Conservation (phyloP, 2,329 filamentous ascomycete species). For the Aureobasidium lini region DNA sequence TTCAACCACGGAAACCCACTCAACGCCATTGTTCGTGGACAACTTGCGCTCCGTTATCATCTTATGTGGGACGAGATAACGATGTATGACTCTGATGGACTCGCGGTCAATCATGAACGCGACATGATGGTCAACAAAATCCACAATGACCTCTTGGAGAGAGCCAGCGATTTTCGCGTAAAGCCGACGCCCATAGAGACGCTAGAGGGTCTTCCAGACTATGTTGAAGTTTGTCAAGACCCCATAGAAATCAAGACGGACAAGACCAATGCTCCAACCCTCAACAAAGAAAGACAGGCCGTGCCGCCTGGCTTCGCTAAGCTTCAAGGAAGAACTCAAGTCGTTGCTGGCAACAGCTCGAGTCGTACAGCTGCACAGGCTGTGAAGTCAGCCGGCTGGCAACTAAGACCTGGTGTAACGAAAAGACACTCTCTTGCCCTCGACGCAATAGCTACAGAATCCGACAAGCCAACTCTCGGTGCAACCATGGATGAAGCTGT, state of each 20-base stretch:
- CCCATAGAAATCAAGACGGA: slow-evolving; percentile 36
- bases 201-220: slow-evolving; percentile 71
- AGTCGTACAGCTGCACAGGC: slow-evolving; percentile 69
- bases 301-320: slow-evolving; percentile 44
- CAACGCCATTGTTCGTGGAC: slow-evolving; percentile 82
- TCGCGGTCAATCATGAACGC: slow-evolving; percentile 66
- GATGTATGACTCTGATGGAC: slow-evolving; percentile 78
- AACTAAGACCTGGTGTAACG: slow-evolving; percentile 54
- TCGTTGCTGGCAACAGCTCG: slow-evolving; percentile 60
- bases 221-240: slow-evolving; percentile 79
- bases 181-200: slow-evolving; percentile 62
- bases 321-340: slow-evolving; percentile 65
- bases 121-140: slow-evolving; percentile 83
- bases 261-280: background rate
- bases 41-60: slow-evolving; percentile 82
- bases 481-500: slow-evolving; percentile 91
- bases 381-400: slow-evolving; percentile 76
- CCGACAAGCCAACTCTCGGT: slow-evolving; percentile 66
- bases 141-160: slow-evolving; percentile 90
- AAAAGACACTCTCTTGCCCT: slow-evolving; percentile 64
- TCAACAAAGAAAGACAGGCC: slow-evolving; percentile 15
- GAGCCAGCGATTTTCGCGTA: slow-evolving; percentile 83
- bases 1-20: slow-evolving; percentile 94
- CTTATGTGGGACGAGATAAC: slow-evolving; percentile 71
- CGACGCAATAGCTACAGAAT: slow-evolving; percentile 53